Base-by-base conservation (phyloP, 1,139 yeast genomes). In the Diutina neorugosa region DNA sequence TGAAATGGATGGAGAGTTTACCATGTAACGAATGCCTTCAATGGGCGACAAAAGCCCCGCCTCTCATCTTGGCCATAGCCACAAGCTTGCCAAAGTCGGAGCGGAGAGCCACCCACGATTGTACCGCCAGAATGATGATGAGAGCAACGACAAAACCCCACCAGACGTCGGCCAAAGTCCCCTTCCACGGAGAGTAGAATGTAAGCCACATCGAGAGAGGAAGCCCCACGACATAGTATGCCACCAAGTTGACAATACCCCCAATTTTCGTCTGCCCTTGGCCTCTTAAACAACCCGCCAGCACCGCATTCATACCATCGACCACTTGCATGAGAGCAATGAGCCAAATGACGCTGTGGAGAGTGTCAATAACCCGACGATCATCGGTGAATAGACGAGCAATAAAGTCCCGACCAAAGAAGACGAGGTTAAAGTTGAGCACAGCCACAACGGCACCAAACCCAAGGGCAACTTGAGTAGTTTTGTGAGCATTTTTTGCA, bases 181-280 rank as follows among this genome's bases (percentile, higher is more conserved):
- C 78, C 50, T 67, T 67, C 68, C 69, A 67, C 9, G 66, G 69
- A 1, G 76, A 71, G 55, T 69, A 73, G 61, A 80, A 80, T n/a
- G 81, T 67, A 37, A 79, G 63, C 56, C 69, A 69, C 37, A 74
- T 65, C 2, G 80, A 73, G 49, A 78, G 60, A 4, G 84, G 84
- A 34, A 80, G 64, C 2, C 84, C 84, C 43, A 80, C 64, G 1
- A 76, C 62, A 60, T 80, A 80, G 59, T 80, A 80, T 1, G 81
- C 70, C 25, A 78, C 58, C 55, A 80, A 65, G 58, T 80, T 80
- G 42, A 78, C 78, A 50, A 77, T 74, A 8, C 84, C 84, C 2
- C 84, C 84, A 52, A 80, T 78, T 59, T 73, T 76, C 20, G 82
- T 80, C 60, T 76, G 75, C 18, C 84, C 84, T 61, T 80, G 83